These are phyloP conservation scores for Dendrothele bispora DNA, from an alignment of 768 basidiomycete species.

Conservation along the genomic window DNA sequence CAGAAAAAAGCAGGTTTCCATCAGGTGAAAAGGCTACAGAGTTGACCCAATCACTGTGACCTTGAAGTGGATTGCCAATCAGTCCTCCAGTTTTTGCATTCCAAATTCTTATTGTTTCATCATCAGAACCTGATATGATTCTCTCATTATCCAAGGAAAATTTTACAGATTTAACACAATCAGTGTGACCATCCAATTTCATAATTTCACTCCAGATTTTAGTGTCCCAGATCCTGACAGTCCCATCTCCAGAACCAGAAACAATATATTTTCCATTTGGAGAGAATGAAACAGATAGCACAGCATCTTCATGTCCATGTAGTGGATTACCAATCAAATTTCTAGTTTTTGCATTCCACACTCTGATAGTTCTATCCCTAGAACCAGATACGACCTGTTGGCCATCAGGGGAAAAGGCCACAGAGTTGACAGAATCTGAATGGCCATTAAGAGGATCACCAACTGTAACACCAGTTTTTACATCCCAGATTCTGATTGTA, in stretches of 20 bases:
- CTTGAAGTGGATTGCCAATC: background rate
- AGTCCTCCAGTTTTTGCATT: background rate
- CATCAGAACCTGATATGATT: background rate
- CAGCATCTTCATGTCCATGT: background rate
- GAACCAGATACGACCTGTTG: background rate
- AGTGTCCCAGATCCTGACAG: background rate
- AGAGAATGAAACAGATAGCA: background rate
- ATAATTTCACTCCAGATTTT: background rate
- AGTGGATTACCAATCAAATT: background rate
- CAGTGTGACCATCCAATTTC: background rate
- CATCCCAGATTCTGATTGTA: background rate
- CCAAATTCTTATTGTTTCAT: background rate
- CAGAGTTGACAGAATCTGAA: background rate
- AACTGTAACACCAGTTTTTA: background rate
- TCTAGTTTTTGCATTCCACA: background rate
- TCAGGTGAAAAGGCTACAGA: conserved; percentile 48
- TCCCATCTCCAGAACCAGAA: background rate
- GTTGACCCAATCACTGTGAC: conserved; percentile 4
- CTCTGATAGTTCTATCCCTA: background rate
- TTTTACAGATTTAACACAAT: background rate
- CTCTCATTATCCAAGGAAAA: background rate
- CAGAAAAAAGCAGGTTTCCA: conserved; percentile 49
- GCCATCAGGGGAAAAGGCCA: conserved; percentile 1
- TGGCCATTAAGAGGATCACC: background rate
- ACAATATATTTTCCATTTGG: background rate